Base-by-base conservation (phyloP, 1,139 yeast genomes). In the Candida pseudocylindracea region DNA sequence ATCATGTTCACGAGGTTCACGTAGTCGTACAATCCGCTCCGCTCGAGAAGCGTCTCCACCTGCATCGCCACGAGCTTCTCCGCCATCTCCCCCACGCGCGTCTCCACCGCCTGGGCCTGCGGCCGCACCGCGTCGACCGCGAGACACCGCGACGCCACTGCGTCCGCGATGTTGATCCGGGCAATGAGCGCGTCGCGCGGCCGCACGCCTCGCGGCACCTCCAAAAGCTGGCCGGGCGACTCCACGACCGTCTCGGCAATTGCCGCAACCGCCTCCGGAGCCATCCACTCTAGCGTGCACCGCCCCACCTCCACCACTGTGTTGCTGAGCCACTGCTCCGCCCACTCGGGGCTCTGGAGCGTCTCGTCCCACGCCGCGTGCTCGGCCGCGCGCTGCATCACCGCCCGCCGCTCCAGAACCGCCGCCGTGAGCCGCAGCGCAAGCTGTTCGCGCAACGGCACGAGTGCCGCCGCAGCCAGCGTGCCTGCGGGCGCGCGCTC, bases 181-280 rank as follows among this genome's bases (percentile, higher is more conserved):
- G 55, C 55, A 20, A 58, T 38, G 7, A 55, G 55, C 39, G 59
- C 58, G 33, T 58, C 62, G 28, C 64, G 46, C 7, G 66, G 67
- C 36, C 71, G 52, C 12, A 66, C 50, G 27, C 61, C 70, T 1
- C 63, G 47, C 39, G 67, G 56, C 42, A 67, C 69, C 7, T 67
- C 72, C 32, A 66, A 55, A 11, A 75, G 49, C 91, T 88, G 76
- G 39, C 73, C 81, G 0, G 88, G 85, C 8, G 81, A 67, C 37
- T 72, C 63, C 32, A 74, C 53, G 34, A 68, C 72, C 30, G 20
- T 4, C 20, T 15, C 20, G 20, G 20, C 20, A 15, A 15, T 4
- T 15, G 20, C 4, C 20, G 20, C 20, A 4, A 15, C 20, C 6
- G 55, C 54, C 36, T 9, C 9, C 26, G 2, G 10, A n/a, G n/a